Base-by-base conservation (phyloP, 1,284 basidiomycete species). In the Pulchroboletus neoregius region DNA sequence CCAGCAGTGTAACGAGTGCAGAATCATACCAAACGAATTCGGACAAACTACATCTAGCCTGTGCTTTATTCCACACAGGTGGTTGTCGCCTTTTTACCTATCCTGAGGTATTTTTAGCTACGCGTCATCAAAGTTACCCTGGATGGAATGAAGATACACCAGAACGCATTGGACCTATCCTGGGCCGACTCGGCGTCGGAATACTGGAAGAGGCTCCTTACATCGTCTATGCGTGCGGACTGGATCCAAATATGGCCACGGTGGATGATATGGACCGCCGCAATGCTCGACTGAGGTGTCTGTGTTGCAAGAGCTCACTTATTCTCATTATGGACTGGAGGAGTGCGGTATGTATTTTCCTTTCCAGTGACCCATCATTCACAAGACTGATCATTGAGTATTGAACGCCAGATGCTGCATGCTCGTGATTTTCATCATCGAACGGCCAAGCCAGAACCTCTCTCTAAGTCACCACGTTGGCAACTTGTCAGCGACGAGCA, bases 181-280 rank as follows among this genome's bases (percentile, higher is more conserved):
- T 8, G 23, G 8, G 18, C 4, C 44, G n/a, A 20, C 33, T 28
- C 6, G 11, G 11, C 3, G 33, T 53, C 10, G 2, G 1, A 28
- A 30, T 41, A 9, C 40, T 48, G 13, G 18, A 31, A 7, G 46
- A 36, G 16, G 56, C 36, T 13, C 44, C 44, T 12, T 36, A 30
- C 13, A 34, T 57, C 4, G 32, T 54, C 10, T 28, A 13, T 39
- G 27, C 43, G 9, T 50, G 54, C 13, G 43, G 32, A 13, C 10
- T 57, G 32, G 54, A 55, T 20, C 56, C 59, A 23, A 31, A 16
- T 30, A 38, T 50, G 6, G 38, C 51, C 22, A 58, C 40, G 3
- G 11, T 24, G 5, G 43, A 39, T 7, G 42, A 60, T 12, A 58
- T 58, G 57, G 45, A 51, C 23, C 22, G 6, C 6, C 43, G 18